Conservation (phyloP, 345 rosid species). For the Sonneratia alba region DNA sequence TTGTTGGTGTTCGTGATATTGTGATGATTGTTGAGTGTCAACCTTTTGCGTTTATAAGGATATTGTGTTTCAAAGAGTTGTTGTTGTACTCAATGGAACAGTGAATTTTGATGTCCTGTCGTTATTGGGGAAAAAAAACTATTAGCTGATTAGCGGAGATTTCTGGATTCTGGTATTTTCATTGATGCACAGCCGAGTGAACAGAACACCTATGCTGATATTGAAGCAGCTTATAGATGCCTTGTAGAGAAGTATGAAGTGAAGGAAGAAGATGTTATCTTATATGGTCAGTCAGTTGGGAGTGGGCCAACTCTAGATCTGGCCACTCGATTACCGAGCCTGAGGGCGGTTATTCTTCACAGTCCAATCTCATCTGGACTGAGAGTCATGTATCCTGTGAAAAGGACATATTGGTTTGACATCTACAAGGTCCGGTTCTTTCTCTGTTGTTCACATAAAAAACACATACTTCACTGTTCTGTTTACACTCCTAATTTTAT, state of each 20-base stretch:
- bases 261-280: conserved; percentile 73
- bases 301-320: conserved; percentile 91
- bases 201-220: conserved; percentile 76
- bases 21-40: background rate
- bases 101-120: conserved; percentile 1
- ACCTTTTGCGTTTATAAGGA: background rate
- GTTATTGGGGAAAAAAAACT: too few species aligned
- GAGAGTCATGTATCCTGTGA: conserved; percentile 88
- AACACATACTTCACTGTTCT: background rate
- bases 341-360: conserved; percentile 92
- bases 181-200: conserved; percentile 62
- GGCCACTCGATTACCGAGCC: conserved; percentile 53
- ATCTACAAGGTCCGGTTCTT: conserved; percentile 56
- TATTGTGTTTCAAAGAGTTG: background rate
- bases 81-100: background rate
- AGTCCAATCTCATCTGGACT: conserved; percentile 88
- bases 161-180: conserved; percentile 3
- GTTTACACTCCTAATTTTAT: background rate
- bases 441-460: background rate
- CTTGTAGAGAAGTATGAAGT: conserved; percentile 65
- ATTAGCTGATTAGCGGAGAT: background rate
- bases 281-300: conserved; percentile 92
- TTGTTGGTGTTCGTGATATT: background rate
- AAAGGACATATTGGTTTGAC: conserved; percentile 90
- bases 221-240: conserved; percentile 81